Conservation (phyloP, 2,329 filamentous ascomycete genomes). For the Trichoderma citrinoviride region DNA sequence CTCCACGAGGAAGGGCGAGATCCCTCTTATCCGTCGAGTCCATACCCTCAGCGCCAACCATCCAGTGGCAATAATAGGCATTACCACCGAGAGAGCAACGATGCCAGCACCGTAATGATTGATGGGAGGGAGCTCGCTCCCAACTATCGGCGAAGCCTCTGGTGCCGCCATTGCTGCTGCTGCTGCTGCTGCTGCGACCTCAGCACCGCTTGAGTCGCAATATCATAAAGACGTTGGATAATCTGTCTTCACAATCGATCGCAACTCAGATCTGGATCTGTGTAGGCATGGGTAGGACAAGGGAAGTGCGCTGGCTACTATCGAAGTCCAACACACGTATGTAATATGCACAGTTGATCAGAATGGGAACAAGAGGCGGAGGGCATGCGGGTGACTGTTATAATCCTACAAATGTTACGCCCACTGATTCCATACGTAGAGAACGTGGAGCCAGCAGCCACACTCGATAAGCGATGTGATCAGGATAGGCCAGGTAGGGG, state of each 20-base stretch:
- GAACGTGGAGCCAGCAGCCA: too few relatives aligned
- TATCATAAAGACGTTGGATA: neutral
- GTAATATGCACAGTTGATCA: neutral
- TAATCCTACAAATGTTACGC: neutral
- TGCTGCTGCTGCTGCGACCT: neutral
- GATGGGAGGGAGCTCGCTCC: conserved; percentile 19
- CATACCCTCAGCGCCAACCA: conserved; percentile 25
- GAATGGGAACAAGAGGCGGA: neutral
- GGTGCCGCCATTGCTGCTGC: neutral
- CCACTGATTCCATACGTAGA: neutral
- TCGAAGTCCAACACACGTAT: neutral
- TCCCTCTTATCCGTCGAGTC: conserved; percentile 21
- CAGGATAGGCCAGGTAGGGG: too few relatives aligned
- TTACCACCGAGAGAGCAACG: conserved; percentile 20
- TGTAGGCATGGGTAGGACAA: neutral
- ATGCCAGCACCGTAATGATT: conserved; percentile 18
- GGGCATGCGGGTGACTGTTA: neutral
- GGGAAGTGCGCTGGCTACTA: neutral
- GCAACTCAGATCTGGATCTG: neutral
- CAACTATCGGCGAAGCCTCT: neutral
- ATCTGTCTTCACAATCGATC: neutral
- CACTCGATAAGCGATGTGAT: too few relatives aligned
- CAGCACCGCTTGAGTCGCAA: neutral
- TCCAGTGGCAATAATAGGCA: conserved; percentile 22
- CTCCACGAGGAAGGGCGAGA: conserved; percentile 21